Evolutionary conservation across 164 flowering plant species (phyloP).

Genomic region (Stephania cephalantha): DNA sequence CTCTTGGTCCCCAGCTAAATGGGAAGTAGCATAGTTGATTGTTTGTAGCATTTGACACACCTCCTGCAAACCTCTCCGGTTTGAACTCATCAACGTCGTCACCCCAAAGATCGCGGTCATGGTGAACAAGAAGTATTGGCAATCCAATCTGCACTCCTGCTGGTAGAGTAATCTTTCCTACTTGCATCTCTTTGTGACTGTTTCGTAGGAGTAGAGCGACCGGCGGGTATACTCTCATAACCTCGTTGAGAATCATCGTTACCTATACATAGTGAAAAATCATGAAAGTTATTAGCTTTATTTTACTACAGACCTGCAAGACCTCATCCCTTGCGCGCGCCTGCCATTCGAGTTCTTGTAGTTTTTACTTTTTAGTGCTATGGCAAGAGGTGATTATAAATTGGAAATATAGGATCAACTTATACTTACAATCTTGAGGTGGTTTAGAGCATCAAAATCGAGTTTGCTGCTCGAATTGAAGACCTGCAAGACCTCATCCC

Average conservation of each 20-base stretch:
- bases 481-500: constrained; percentile 16
- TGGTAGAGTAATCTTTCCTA: not conserved
- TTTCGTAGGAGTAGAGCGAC: not conserved
- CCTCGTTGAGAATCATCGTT: not conserved
- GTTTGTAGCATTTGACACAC: not conserved
- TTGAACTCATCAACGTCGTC: not conserved
- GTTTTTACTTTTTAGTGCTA: no score
- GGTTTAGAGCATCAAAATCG: constrained; percentile 16
- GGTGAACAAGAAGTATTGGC: not conserved
- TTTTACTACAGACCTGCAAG: no score
- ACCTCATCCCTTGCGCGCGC: no score
- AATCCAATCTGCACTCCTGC: not conserved
- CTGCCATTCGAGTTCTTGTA: no score
- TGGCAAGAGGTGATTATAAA: not conserved
- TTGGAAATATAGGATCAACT: not conserved
- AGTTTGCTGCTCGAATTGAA: constrained; percentile 7
- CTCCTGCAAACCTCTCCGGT: not conserved
- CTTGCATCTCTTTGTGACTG: not conserved
- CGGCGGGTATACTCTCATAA: not conserved
- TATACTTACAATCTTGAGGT: constrained; percentile 20
- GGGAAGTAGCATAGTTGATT: not conserved
- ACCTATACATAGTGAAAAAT: not conserved
- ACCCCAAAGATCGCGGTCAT: not conserved
- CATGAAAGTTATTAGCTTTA: no score
- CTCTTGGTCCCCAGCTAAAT: not conserved